Base-by-base conservation (phyloP, 352 stramenopile genomes). In the Phytophthora sojae region DNA sequence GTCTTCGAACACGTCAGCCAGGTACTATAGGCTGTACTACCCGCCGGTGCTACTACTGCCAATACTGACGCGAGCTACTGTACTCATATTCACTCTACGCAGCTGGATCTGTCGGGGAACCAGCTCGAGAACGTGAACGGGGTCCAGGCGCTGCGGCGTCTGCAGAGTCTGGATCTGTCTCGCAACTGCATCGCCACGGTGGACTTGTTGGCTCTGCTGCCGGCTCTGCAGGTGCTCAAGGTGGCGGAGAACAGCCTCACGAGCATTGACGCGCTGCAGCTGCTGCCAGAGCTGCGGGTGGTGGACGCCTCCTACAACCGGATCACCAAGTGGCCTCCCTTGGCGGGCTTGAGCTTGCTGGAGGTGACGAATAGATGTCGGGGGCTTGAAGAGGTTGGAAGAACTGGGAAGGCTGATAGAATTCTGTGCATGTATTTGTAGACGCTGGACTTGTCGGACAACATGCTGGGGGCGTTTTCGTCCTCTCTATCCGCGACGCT, bases 81-180 rank as follows among this genome's bases (percentile, higher is more conserved):
- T 12, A 39, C 30, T n/a, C 9, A 8, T 35, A 11, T 35, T 35
- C 32, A 39, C 7, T 9, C 32, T 39, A 3, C 32, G 8, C 30
- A 92, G 82, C 55, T 93, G 52, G 83, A 91, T 67, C 58, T 93
- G 2, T 93, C 83, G 23, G 71, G 74, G 4, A 93, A 91, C 51
- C 77, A 87, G 54, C 60, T 93, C 25, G 64, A 79, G 63, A 75
- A 55, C 17, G 64, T 93, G 0, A 77, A 87, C 23, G 85, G 85
- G 9, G 79, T 93, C 19, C 68, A 91, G 55, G 62, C 73, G 6
- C 75, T 93, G 17, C 61, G 32, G 5, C 57, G 50, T 6, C 59
- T 93, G 6, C 72, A 86, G 61, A 88, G 59, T 26, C 62, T 93
- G 6, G 84, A 88, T 45, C 39, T 89, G 2, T 68, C 85, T 25